Conservation (phyloP, 306 rosid species). For the Arachis hypogaea region DNA sequence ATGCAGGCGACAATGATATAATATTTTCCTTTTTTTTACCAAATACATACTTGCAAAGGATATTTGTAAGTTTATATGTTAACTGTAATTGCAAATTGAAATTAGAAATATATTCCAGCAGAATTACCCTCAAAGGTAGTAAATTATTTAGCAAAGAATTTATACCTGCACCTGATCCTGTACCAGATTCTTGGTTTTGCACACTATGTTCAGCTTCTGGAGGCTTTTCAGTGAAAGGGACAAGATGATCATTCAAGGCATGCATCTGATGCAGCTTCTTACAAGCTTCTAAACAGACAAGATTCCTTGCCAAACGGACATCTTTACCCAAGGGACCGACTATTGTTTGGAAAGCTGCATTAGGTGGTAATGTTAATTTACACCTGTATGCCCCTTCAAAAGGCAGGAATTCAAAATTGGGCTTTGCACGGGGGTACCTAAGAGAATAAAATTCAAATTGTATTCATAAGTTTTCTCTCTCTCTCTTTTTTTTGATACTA, state of each 20-base stretch:
- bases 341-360: conserved; percentile 71
- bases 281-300: conserved; percentile 92
- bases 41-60: neutral
- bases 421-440: conserved; percentile 68
- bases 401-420: conserved; percentile 50
- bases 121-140: conserved; percentile 5
- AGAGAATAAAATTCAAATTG: conserved; percentile 36
- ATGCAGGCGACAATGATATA: neutral
- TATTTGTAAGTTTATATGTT: conserved; percentile 11
- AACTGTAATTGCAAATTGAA: conserved; percentile 14
- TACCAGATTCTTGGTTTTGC: conserved; percentile 49
- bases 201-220: conserved; percentile 39
- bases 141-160: conserved; percentile 24
- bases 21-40: neutral
- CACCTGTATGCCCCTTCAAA: conserved; percentile 60
- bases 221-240: conserved; percentile 56
- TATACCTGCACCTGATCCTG: conserved; percentile 67
- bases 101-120: conserved; percentile 19
- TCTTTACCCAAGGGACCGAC: conserved; percentile 68
- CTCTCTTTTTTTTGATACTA: no score
- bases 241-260: conserved; percentile 81
- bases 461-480: neutral
- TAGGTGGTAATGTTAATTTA: conserved; percentile 68
- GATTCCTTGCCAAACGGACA: conserved; percentile 65
- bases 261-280: conserved; percentile 85